Evolutionary conservation across 345 rosid species (phyloP).

Genomic region (Populus euphratica): DNA sequence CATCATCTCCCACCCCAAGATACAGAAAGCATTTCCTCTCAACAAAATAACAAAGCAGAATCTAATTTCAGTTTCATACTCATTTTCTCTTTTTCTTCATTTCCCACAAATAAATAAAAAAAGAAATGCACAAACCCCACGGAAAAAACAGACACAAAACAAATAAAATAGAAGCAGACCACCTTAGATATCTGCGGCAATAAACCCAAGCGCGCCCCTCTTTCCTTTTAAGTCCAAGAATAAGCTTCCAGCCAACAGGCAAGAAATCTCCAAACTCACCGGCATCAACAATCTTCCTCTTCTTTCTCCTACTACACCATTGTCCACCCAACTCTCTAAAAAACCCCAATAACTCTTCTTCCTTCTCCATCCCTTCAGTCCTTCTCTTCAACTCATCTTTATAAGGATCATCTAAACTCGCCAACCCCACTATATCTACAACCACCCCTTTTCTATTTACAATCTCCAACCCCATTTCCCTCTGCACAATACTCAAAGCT

Average conservation of each 20-base stretch:
- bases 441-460: constrained; percentile 46
- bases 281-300: constrained; percentile 77
- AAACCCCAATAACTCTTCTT: constrained; percentile 58
- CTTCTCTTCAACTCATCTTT: constrained; percentile 53
- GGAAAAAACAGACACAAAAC: neutral
- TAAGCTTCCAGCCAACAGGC: constrained; percentile 72
- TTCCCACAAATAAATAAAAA: neutral
- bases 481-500: constrained; percentile 21
- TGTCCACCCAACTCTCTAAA: constrained; percentile 57
- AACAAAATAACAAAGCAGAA: no score
- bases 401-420: constrained; percentile 46
- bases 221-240: constrained; percentile 65
- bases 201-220: constrained; percentile 64
- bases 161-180: neutral
- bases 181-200: constrained; percentile 75
- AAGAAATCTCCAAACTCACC: constrained; percentile 46
- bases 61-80: no score
- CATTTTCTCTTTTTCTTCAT: neutral
- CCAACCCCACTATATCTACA: constrained; percentile 45
- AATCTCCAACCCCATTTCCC: constrained; percentile 27
- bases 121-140: neutral
- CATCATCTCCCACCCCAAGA: neutral
- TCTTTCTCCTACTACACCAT: constrained; percentile 82
- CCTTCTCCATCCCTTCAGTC: constrained; percentile 50
- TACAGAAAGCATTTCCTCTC: neutral